Evolutionary conservation across 352 stramenopile genomes (phyloP), one percentile per base, ranked within the genome.

Genomic region (Phytophthora sp.): DNA sequence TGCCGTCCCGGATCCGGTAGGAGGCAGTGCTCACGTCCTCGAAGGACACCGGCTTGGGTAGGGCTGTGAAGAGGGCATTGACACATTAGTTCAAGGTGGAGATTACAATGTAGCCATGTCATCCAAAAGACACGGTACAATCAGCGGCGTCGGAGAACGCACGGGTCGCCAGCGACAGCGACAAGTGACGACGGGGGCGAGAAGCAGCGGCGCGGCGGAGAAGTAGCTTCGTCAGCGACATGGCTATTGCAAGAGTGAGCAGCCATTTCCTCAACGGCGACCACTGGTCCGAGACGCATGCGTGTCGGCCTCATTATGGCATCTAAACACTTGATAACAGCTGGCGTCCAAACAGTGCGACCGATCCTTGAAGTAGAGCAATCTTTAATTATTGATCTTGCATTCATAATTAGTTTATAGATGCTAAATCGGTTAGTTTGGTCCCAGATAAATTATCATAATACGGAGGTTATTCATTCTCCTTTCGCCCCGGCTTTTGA

Each of bases 11-110:
- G 51, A 99, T 98, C 45, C 93, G 90, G 59, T 96, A 98, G 30
- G 89, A 92, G n/a, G 96, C 96, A 0, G 94, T 96, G 56, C 88
- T 98, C 13, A 99, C 88, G 65, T 99, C 96, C 62, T 97, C 89
- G 68, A 98, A 99, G 35, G 80, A 95, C 23, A 99, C 92, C 1
- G 85, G 63, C 47, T 66, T 60, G 16, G 77, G 69, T 23, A 57
- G 21, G 9, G 39, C 50, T 65, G 26, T 0, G 41, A 47, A 18
- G 2, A 3, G n/a, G 12, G 39, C 64, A 59, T 64, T 20, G n/a
- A 62, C 29, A 36, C 23, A 44, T 42, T 51, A 61, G 33, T 56
- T 55, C 33, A 65, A 56, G n/a, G 24, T 33, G 27, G 21, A 4
- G 20, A 41, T 21, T 18, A 53, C 35, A 58, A 44, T 58, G 35